Conservation (phyloP, 805 yeast genomes). For the Hanseniaspora vineae region DNA sequence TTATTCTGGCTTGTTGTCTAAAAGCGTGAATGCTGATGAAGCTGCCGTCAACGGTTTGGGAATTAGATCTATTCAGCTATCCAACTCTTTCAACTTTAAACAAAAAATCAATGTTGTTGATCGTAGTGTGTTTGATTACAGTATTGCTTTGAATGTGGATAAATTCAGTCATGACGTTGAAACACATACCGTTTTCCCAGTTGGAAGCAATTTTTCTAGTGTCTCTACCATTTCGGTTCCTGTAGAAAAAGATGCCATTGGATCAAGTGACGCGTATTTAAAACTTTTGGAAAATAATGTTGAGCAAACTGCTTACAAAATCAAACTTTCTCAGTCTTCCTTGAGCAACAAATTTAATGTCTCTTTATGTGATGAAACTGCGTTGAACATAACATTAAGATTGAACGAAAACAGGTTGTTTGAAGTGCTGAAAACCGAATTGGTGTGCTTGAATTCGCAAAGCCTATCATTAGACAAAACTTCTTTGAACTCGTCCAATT, state of each 20-base stretch:
- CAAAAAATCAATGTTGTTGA: constrained; percentile 46
- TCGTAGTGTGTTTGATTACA: constrained; percentile 37
- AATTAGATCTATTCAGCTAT: constrained; percentile 63
- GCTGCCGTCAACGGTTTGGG: constrained; percentile 85
- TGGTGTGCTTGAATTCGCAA: constrained; percentile 28
- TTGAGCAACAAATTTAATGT: constrained; percentile 20
- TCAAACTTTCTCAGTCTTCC: neutral
- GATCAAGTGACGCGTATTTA: constrained; percentile 22
- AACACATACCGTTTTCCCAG: constrained; percentile 30
- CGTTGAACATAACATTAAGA: constrained; percentile 30
- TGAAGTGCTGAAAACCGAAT: constrained; percentile 30
- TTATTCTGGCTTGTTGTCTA: constrained; percentile 39
- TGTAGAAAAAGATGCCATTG: constrained; percentile 22
- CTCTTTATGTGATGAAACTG: constrained; percentile 29
- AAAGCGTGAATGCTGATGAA: constrained; percentile 91
- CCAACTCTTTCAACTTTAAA: constrained; percentile 54
- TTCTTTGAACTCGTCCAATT: neutral
- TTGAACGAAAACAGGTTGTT: constrained; percentile 40
- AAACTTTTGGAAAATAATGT: constrained; percentile 23
- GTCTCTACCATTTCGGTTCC: constrained; percentile 25
- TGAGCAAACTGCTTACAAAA: neutral
- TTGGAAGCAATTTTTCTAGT: constrained; percentile 28
- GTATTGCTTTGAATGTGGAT: constrained; percentile 21
- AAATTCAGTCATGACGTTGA: constrained; percentile 1
- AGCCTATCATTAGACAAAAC: neutral